Percentiles rank a stretch among this genome's conserved stretches.
phyloP scores from a whole-genome alignment of 2,329 filamentous ascomycete genomes.

The Dothistroma pini region DNA sequence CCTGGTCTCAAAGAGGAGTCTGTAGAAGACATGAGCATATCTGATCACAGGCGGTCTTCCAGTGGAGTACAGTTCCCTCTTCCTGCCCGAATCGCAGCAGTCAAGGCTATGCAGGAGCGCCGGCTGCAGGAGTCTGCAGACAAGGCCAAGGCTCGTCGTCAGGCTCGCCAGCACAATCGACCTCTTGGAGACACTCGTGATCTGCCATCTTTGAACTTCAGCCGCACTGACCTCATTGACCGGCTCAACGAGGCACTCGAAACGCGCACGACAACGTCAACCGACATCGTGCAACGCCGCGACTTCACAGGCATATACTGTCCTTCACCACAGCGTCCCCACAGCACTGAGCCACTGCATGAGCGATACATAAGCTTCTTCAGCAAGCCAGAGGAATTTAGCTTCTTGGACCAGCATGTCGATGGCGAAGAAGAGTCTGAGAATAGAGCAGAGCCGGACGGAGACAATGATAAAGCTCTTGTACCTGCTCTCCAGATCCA shows the following conservation, averaged over 20 bases:
- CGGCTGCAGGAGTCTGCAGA: constrained; percentile 32
- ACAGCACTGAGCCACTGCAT: constrained; percentile 38
- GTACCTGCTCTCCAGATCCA: constrained; percentile 26
- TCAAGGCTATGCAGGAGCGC: constrained; percentile 37
- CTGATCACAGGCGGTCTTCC: constrained; percentile 24
- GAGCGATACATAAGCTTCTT: constrained; percentile 47
- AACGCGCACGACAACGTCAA: constrained; percentile 37
- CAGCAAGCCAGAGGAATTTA: constrained; percentile 40
- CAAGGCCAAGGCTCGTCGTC: constrained; percentile 29
- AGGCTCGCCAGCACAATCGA: constrained; percentile 29
- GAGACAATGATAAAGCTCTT: constrained; percentile 17
- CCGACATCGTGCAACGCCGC: constrained; percentile 34
- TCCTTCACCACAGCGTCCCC: constrained; percentile 36
- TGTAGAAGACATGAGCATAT: constrained; percentile 44
- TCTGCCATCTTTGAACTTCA: constrained; percentile 49
- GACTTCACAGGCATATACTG: constrained; percentile 33
- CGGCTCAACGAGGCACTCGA: constrained; percentile 45
- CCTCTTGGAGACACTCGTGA: constrained; percentile 38
- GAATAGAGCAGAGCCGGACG: constrained; percentile 18
- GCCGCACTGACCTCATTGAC: constrained; percentile 44
- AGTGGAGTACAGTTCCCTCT: constrained; percentile 28
- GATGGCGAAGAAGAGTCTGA: constrained; percentile 18
- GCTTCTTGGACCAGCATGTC: constrained; percentile 22
- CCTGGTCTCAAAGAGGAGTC: constrained; percentile 49
- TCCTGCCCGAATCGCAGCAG: constrained; percentile 34